Conservation (phyloP, 768 basidiomycete genomes). For the Trametes meyenii region DNA sequence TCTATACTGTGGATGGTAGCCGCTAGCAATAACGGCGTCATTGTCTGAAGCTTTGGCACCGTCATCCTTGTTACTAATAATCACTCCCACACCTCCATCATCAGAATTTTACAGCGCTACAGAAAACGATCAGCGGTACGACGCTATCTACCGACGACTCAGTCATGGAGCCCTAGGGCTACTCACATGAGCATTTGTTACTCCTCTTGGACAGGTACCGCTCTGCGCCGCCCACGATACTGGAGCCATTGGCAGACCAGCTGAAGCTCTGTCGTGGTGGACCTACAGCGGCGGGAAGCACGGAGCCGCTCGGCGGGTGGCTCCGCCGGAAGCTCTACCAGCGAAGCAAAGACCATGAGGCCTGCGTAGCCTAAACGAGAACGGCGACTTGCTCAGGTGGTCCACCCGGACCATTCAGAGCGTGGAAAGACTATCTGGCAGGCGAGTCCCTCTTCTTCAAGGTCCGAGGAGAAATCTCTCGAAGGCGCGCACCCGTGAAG, state of each 20-base stretch:
- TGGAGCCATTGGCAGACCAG: constrained; percentile 6
- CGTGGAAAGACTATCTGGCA: constrained; percentile 20
- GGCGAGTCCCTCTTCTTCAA: background rate
- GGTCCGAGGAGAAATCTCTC: constrained; percentile 18
- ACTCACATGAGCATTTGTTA: constrained; percentile 5
- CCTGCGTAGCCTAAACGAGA: constrained; percentile 13
- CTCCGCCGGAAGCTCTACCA: constrained; percentile 6
- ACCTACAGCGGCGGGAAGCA: constrained; percentile 26
- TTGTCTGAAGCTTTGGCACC: background rate
- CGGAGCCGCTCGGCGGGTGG: constrained; percentile 20
- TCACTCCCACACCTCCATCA: constrained; percentile 7
- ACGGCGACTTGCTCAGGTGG: constrained; percentile 23
- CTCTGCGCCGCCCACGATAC: background rate
- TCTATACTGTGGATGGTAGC: background rate
- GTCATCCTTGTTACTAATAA: constrained; percentile 5
- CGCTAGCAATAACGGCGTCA: constrained; percentile 1
- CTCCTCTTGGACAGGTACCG: constrained; percentile 1
- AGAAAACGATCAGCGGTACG: constrained; percentile 16
- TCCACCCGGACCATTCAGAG: constrained; percentile 10
- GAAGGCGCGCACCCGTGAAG: constrained; percentile 1
- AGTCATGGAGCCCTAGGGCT: background rate
- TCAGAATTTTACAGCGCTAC: constrained; percentile 9
- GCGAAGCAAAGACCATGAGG: constrained; percentile 16
- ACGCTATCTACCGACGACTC: constrained; percentile 2
- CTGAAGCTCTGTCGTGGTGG: constrained; percentile 12